Evolutionary conservation across 768 basidiomycete species (phyloP), one percentile per base, ranked within the genome.

Genomic region (Cystobasidium onofrii): DNA sequence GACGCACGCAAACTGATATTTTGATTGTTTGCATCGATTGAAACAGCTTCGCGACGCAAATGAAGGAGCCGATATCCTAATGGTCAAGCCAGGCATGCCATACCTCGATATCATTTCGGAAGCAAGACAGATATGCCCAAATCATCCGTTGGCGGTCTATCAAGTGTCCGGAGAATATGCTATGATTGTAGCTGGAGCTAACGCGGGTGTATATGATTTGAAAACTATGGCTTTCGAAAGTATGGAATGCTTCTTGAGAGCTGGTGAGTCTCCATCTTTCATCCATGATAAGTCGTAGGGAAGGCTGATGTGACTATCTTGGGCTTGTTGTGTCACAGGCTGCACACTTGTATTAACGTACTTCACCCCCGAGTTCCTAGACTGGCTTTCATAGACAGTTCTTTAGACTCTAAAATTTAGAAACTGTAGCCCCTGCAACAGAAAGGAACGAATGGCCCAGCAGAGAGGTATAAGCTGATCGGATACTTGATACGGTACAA

Each of bases 61-160:
- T 10, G 96, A 98, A 83, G 96, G 96, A 23, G 96, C 96, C 20
- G 96, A 99, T 80, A 91, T 99, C 79, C 88, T 99, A 80, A 98
- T 99, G 94, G 92, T 99, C 80, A 99, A 99, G 80, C 96, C 96
- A 23, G 86, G 92, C 0, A 82, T 98, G 74, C 94, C 96, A 0
- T 98, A 98, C 83, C 90, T 98, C 64, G 96, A 99, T 82, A 89
- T 98, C 82, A 90, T 99, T 77, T 86, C 90, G 36, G 92, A 96
- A 79, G 92, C 91, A 18, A 73, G 76, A 25, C 82, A 87, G 76
- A 85, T 96, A 52, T 88, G 90, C 4, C 87, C 87, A 0, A 88
- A 95, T 79, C 89, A 91, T 78, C 95, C 95, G 1, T 84, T 96
- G n/a, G 96, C 96, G 0, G 92, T 90, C 78, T 99, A 98, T 81